These are phyloP conservation scores for Meyerozyma athensensis DNA, from an alignment of 1,139 yeast species.

Conservation along the genomic window DNA sequence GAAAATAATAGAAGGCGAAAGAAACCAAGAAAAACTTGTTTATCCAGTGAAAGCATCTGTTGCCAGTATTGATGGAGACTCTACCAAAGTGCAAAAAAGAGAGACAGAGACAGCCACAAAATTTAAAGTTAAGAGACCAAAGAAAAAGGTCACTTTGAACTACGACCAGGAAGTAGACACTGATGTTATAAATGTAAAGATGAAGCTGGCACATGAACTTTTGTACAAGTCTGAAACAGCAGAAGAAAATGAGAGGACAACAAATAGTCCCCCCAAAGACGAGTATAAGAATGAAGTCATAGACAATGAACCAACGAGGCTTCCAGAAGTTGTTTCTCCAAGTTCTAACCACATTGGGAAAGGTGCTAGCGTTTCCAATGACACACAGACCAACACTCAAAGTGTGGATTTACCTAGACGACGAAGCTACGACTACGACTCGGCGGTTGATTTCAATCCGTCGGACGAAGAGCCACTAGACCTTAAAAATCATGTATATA, in stretches of 20 bases:
- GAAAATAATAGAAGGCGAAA: slow-evolving; percentile 48
- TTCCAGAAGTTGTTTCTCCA: no score
- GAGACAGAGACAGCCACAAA: not conserved
- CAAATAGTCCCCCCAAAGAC: no score
- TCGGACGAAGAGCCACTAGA: not conserved
- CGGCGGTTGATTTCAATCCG: not conserved
- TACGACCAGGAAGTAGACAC: not conserved
- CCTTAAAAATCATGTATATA: not conserved
- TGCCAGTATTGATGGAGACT: not conserved
- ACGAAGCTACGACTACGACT: slow-evolving; percentile 1
- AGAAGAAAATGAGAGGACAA: not conserved
- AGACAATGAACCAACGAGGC: no score
- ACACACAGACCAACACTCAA: no score
- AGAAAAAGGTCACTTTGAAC: not conserved
- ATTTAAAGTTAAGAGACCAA: not conserved
- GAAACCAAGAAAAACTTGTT: slow-evolving; percentile 40
- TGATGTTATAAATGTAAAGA: not conserved
- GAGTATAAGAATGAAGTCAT: not conserved
- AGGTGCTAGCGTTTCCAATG: no score
- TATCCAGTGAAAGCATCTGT: slow-evolving; percentile 35
- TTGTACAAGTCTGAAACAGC: not conserved
- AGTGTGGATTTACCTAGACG: no score
- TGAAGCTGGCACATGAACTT: not conserved
- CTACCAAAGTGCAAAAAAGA: not conserved
- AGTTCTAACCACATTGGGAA: no score